Conservation (phyloP, 2,329 filamentous ascomycete species). For the Leptodontidium sp. region DNA sequence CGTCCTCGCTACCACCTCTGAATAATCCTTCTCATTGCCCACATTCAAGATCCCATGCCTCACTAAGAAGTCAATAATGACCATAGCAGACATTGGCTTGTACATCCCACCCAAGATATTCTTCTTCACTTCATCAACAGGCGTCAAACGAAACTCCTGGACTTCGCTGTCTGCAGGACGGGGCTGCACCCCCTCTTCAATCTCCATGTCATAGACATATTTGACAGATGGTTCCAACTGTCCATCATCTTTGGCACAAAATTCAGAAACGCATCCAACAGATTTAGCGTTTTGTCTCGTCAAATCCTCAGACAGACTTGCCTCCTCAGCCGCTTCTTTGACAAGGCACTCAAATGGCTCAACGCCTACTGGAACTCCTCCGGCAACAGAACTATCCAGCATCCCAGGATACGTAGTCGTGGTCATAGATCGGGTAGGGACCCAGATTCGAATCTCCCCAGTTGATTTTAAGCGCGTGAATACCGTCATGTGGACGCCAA, state of each 20-base stretch:
- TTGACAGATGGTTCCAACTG: slow-evolving; percentile 90
- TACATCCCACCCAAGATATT: slow-evolving; percentile 75
- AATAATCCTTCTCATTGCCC: slow-evolving; percentile 76
- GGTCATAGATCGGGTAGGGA: slow-evolving; percentile 74
- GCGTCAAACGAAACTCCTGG: slow-evolving; percentile 75
- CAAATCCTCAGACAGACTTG: slow-evolving; percentile 74
- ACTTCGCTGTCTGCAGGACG: slow-evolving; percentile 81
- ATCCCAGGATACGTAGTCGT: slow-evolving; percentile 89
- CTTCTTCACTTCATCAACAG: slow-evolving; percentile 63
- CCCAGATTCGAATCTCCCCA: slow-evolving; percentile 77
- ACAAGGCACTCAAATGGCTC: slow-evolving; percentile 81
- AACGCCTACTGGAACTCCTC: slow-evolving; percentile 80
- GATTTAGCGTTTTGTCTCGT: slow-evolving; percentile 66
- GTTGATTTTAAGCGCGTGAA: slow-evolving; percentile 61
- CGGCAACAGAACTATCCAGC: slow-evolving; percentile 90
- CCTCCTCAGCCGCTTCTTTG: slow-evolving; percentile 88
- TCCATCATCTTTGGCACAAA: slow-evolving; percentile 78
- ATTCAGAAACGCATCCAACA: slow-evolving; percentile 83
- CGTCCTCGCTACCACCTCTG: slow-evolving; percentile 77
- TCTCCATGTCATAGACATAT: slow-evolving; percentile 87
- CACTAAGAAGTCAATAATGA: slow-evolving; percentile 84
- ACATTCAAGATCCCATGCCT: slow-evolving; percentile 76
- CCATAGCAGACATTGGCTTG: slow-evolving; percentile 82
- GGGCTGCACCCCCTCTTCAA: slow-evolving; percentile 64
- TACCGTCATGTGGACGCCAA: slow-evolving; percentile 81